Evolutionary conservation across 208 protist genomes (phyloP).

Genomic region (Trypanosoma mega): DNA sequence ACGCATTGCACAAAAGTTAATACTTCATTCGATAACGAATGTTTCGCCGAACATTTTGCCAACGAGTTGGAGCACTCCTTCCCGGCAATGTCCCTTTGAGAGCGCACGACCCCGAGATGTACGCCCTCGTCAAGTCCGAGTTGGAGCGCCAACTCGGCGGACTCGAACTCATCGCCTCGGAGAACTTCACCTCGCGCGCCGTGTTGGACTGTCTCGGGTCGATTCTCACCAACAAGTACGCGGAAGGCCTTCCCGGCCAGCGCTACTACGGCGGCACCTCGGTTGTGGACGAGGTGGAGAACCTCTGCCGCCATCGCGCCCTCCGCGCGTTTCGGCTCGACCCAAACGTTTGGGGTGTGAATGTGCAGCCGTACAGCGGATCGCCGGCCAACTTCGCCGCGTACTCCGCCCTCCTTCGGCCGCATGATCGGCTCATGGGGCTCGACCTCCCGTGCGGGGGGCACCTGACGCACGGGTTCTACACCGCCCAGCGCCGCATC

Average conservation of each 20-base stretch:
- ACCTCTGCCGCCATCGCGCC: constrained; percentile 89
- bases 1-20: too few species aligned
- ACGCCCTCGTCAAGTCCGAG: constrained; percentile 81
- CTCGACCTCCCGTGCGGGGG: constrained; percentile 89
- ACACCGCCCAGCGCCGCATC: constrained; percentile 96
- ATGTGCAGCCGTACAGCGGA: constrained; percentile 99
- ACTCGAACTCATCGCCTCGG: constrained; percentile 91
- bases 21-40: too few species aligned
- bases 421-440: constrained; percentile 98
- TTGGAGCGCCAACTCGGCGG: constrained; percentile 83
- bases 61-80: too few species aligned
- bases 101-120: constrained; percentile 84
- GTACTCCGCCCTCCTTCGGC: constrained; percentile 95
- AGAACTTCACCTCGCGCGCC: constrained; percentile 98
- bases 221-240: constrained; percentile 99
- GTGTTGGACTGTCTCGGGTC: constrained; percentile 98
- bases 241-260: constrained; percentile 96
- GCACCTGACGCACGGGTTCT: constrained; percentile 98
- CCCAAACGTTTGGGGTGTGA: constrained; percentile 96
- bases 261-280: constrained; percentile 99
- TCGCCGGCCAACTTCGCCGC: constrained; percentile 98
- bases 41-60: too few species aligned
- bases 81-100: too few species aligned
- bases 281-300: constrained; percentile 97
- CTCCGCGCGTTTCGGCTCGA: constrained; percentile 95